Base-by-base conservation (phyloP, 352 stramenopile genomes). In the Thalassiosira livingstoniorum region DNA sequence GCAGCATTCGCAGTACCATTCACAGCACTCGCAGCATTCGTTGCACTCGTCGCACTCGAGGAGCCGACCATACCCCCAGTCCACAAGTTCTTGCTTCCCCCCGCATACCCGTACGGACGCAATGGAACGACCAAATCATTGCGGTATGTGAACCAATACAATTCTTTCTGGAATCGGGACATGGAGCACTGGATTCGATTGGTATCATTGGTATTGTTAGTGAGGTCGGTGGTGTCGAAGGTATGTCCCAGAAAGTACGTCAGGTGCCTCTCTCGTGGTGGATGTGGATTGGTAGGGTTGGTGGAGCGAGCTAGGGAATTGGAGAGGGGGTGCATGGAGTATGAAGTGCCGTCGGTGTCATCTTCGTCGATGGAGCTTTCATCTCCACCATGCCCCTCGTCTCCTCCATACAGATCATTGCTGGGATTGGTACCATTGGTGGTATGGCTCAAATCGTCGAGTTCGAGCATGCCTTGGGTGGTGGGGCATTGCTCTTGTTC, bases 91-190 rank as follows among this genome's bases (percentile, higher is more conserved):
- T 2, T 34, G 32, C 15, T 45, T 21, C 42, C 42, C 1, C 60
- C 34, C 4, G 35, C 60, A 54, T 32, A 21, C 4, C 60, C 15
- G n/a, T 82, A 82, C 15, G 76, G 76, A 10, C 63, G 39, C 3
- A 85, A 57, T 31, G 69, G 69, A 18, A 85, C 78, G 10, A 67
- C 43, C 15, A 85, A 47, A 32, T 85, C 78, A 21, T 62, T 80
- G 5, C 89, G 82, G 66, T 94, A 94, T 0, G 87, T 94, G 45
- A 92, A 86, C 90, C 90, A 94, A 70, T 88, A 92, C 0, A 94
- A 68, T 21, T 72, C 85, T 27, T 53, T 63, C 70, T 92, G 70
- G 25, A 77, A 80, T 15, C 37, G 34, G 32, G n/a, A 23, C 32
- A 81, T 70, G 37, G 25, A 10, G 5, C 47, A 29, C 21, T 11